Percentiles rank a stretch among this genome's conserved stretches.
phyloP scores from a whole-genome alignment of 2,329 filamentous ascomycete species.

The Diaporthe capsici region DNA sequence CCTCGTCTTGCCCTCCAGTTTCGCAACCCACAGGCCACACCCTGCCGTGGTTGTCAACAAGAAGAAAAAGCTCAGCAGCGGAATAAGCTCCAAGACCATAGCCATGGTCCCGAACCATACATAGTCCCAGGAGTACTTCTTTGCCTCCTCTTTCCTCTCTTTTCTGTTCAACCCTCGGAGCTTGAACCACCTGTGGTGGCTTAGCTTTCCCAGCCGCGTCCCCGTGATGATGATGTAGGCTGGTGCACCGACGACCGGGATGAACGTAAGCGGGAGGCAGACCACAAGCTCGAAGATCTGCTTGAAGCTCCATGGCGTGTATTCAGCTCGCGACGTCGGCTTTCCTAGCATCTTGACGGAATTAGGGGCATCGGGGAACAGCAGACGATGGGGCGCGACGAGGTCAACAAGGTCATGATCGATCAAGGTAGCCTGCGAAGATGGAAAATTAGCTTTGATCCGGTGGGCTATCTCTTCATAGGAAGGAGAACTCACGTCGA shows the following conservation, averaged over 20 bases:
- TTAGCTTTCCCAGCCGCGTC: slow-evolving; percentile 86
- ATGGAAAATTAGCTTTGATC: slow-evolving; percentile 36
- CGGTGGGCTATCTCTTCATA: neutral
- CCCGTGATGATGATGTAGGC: slow-evolving; percentile 92
- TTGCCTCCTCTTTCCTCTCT: slow-evolving; percentile 79
- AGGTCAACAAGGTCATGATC: slow-evolving; percentile 79
- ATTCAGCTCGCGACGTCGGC: slow-evolving; percentile 81
- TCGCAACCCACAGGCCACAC: slow-evolving; percentile 87
- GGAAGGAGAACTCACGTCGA: slow-evolving; percentile 73
- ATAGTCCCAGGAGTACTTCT: slow-evolving; percentile 82
- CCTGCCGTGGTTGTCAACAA: slow-evolving; percentile 89
- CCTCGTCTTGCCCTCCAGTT: slow-evolving; percentile 75
- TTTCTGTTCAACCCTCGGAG: slow-evolving; percentile 81
- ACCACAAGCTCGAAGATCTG: slow-evolving; percentile 89
- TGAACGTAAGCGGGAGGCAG: slow-evolving; percentile 86
- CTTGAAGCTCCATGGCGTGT: slow-evolving; percentile 90
- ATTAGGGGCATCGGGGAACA: slow-evolving; percentile 77
- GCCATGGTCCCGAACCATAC: slow-evolving; percentile 93
- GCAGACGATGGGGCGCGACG: slow-evolving; percentile 75
- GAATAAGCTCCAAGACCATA: slow-evolving; percentile 88
- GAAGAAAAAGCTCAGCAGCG: slow-evolving; percentile 93
- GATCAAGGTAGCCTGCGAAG: slow-evolving; percentile 76
- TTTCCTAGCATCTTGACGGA: slow-evolving; percentile 87
- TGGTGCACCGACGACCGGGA: slow-evolving; percentile 86
- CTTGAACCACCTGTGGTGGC: slow-evolving; percentile 92